Percentiles rank a stretch among this genome's conserved stretches.
These are phyloP conservation scores for Hanseniaspora lachancei DNA, from an alignment of 805 yeast species.

Conservation along the genomic window DNA sequence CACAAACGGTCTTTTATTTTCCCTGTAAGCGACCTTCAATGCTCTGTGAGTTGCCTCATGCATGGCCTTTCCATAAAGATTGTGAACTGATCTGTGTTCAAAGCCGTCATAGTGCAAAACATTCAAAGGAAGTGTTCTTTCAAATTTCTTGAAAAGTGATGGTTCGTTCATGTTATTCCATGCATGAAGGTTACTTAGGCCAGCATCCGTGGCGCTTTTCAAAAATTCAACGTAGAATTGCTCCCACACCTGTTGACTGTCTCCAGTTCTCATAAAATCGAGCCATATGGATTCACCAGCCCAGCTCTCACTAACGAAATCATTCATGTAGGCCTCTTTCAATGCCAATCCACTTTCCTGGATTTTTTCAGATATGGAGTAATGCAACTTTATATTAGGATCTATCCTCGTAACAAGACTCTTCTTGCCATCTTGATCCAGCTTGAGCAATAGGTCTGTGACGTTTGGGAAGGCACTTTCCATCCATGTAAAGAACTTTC, in stretches of 20 bases:
- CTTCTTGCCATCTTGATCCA: conserved; percentile 56
- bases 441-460: conserved; percentile 45
- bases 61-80: conserved; percentile 64
- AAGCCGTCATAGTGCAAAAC: conserved; percentile 60
- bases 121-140: conserved; percentile 79
- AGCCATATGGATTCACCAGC: conserved; percentile 95
- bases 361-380: conserved; percentile 47
- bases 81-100: conserved; percentile 90
- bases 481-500: conserved; percentile 89
- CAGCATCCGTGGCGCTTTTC: conserved; percentile 30
- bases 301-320: conserved; percentile 87
- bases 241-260: conserved; percentile 49
- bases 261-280: conserved; percentile 59
- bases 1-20: conserved; percentile 63
- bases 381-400: conserved; percentile 73
- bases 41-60: conserved; percentile 72
- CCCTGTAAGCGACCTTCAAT: conserved; percentile 37
- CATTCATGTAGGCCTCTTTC: conserved; percentile 32
- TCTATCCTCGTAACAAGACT: conserved; percentile 76
- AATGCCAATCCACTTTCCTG: conserved; percentile 35
- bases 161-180: conserved; percentile 99
- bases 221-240: conserved; percentile 37
- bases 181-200: conserved; percentile 54
- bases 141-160: conserved; percentile 88
- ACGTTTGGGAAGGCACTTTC: conserved; percentile 62